Percentiles rank a stretch among this genome's conserved stretches.
Conservation (phyloP, 2,329 filamentous ascomycete genomes). For the Ascochyta fabae region DNA sequence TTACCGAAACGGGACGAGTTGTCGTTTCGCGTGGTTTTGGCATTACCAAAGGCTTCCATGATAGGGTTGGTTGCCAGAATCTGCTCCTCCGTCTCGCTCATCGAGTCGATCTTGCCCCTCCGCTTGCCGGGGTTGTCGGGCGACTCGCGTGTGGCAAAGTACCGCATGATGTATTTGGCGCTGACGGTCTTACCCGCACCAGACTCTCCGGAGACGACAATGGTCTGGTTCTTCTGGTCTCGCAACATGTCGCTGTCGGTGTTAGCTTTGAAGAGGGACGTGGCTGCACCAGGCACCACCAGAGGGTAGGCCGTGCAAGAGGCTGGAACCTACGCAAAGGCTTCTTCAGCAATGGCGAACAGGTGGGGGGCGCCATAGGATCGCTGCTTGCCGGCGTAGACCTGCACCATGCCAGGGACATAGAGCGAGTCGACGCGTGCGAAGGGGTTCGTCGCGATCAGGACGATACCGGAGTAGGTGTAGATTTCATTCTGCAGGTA, state of each 20-base stretch:
- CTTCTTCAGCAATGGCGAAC: constrained; percentile 98
- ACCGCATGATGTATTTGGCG: constrained; percentile 99
- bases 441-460: constrained; percentile 98
- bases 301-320: background rate
- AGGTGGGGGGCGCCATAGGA: constrained; percentile 96
- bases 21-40: constrained; percentile 99
- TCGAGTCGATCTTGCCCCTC: constrained; percentile 76
- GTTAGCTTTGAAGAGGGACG: constrained; percentile 20
- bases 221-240: constrained; percentile 94
- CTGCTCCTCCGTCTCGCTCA: constrained; percentile 98
- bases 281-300: background rate
- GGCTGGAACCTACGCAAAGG: constrained; percentile 77
- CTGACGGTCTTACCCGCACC: constrained; percentile 99
- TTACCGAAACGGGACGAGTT: constrained; percentile 99
- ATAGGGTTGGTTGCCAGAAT: constrained; percentile 98
- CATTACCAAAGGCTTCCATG: constrained; percentile 99
- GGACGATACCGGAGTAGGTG: constrained; percentile 97
- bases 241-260: constrained; percentile 85
- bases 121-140: constrained; percentile 84
- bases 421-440: constrained; percentile 97
- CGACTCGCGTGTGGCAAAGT: constrained; percentile 96
- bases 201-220: constrained; percentile 98
- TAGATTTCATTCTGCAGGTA: constrained; percentile 99
- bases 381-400: constrained; percentile 95
- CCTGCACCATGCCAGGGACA: constrained; percentile 99